A percentile compares a stretch with the other conserved stretches of the same genome.
Conservation (phyloP, 1,284 basidiomycete genomes). For the Rhizopogon parksii region DNA sequence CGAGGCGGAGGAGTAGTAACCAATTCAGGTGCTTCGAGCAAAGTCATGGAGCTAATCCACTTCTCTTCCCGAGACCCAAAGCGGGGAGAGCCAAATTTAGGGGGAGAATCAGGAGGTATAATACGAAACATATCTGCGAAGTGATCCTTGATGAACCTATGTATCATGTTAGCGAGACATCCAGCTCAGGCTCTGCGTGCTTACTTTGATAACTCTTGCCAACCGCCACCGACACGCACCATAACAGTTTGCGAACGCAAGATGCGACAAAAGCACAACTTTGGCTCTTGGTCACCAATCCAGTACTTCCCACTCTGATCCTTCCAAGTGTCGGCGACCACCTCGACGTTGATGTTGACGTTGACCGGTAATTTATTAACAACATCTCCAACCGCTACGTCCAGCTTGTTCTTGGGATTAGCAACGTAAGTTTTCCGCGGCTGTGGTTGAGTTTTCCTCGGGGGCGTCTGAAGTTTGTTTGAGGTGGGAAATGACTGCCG, state of each 20-base stretch:
- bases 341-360: conserved; percentile 77
- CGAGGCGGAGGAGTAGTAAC: conserved; percentile 44
- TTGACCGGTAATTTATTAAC: conserved; percentile 78
- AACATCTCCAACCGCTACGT: conserved; percentile 86
- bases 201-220: conserved; percentile 84
- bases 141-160: conserved; percentile 81
- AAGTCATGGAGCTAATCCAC: conserved; percentile 75
- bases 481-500: conserved; percentile 45
- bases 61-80: conserved; percentile 53
- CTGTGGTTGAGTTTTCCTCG: conserved; percentile 30
- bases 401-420: conserved; percentile 83
- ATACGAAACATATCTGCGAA: conserved; percentile 75
- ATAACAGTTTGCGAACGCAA: conserved; percentile 89
- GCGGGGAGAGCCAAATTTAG: conserved; percentile 30
- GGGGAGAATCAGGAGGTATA: conserved; percentile 53
- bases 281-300: conserved; percentile 86
- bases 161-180: conserved; percentile 11
- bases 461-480: conserved; percentile 40
- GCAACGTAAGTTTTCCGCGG: conserved; percentile 69
- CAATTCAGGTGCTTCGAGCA: conserved; percentile 47
- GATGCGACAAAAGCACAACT: conserved; percentile 87
- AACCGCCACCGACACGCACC: conserved; percentile 94
- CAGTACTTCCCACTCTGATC: conserved; percentile 92
- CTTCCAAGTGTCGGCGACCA: conserved; percentile 78
- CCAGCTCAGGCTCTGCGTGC: conserved; percentile 21